Conservation (phyloP, 2,329 filamentous ascomycete genomes). For the Ceratocystis alfenasii region DNA sequence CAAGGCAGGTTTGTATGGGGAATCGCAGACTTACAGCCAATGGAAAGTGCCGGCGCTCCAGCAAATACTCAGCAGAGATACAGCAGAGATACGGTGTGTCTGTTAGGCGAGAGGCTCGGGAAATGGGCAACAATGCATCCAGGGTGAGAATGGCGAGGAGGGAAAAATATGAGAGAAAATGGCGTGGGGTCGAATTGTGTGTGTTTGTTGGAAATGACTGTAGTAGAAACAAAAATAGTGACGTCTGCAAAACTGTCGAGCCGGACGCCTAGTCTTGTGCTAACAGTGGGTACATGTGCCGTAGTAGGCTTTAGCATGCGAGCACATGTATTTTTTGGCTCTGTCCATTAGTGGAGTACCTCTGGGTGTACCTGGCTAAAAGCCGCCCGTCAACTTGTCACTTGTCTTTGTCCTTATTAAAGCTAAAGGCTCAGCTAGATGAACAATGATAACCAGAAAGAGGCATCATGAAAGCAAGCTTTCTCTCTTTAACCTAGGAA, state of each 20-base stretch:
- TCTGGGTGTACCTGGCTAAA: not conserved
- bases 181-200: slow-evolving; percentile 6
- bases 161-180: slow-evolving; percentile 9
- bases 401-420: not conserved
- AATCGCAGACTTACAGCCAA: slow-evolving; percentile 7
- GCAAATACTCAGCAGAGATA: no score
- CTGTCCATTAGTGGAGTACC: not conserved
- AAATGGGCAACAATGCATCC: not conserved
- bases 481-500: not conserved
- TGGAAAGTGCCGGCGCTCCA: not conserved
- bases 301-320: not conserved
- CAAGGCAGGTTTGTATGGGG: not conserved
- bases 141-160: not conserved
- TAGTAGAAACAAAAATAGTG: slow-evolving; percentile 1
- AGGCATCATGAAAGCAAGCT: not conserved
- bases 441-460: no score
- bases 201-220: slow-evolving; percentile 1
- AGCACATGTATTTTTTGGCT: not conserved
- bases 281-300: slow-evolving; percentile 20
- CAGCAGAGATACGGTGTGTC: not conserved
- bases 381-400: not conserved
- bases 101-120: not conserved
- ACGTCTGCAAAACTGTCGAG: not conserved
- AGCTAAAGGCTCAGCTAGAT: not conserved
- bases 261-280: slow-evolving; percentile 14